Percentiles rank a stretch among this genome's conserved stretches.
Conservation (phyloP, 305 asterid genomes). For the Euphrasia arctica region DNA sequence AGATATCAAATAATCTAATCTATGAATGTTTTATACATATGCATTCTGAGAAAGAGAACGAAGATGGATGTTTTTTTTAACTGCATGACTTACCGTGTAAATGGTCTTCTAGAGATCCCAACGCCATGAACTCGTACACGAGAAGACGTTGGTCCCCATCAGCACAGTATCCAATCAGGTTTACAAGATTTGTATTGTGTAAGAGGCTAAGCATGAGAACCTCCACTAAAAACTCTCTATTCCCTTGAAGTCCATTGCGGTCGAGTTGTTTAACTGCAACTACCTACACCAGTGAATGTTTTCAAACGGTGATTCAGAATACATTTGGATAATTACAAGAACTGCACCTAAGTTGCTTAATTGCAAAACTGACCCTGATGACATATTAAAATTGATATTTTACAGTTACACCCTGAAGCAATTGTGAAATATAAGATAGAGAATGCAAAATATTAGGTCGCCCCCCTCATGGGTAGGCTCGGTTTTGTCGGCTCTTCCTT, state of each 20-base stretch:
- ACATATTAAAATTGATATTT: too few relatives aligned
- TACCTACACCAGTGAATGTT: slow-evolving; percentile 47
- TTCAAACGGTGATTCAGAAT: slow-evolving; percentile 3
- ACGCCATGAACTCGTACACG: slow-evolving; percentile 82
- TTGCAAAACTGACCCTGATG: not conserved
- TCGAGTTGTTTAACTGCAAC: slow-evolving; percentile 93
- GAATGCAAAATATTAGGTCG: too few relatives aligned
- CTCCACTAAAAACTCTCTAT: slow-evolving; percentile 86
- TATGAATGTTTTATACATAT: too few relatives aligned
- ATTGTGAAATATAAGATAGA: too few relatives aligned
- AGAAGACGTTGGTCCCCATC: slow-evolving; percentile 94
- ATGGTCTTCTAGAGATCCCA: slow-evolving; percentile 94
- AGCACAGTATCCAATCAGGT: slow-evolving; percentile 92
- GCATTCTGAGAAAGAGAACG: slow-evolving; percentile 1
- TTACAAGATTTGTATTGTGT: slow-evolving; percentile 82
- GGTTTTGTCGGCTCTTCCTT: too few relatives aligned
- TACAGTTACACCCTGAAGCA: too few relatives aligned
- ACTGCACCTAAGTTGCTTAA: not conserved
- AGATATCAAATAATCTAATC: too few relatives aligned
- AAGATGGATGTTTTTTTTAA: slow-evolving; percentile 2
- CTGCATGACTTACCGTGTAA: slow-evolving; percentile 68
- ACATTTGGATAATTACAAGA: not conserved
- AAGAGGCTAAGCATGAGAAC: slow-evolving; percentile 94
- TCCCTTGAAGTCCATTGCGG: slow-evolving; percentile 87
- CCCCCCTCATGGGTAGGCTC: too few relatives aligned